Evolutionary conservation across 2,329 filamentous ascomycete genomes (phyloP), one percentile per base, ranked within the genome.

Genomic region (Periconia sp.): DNA sequence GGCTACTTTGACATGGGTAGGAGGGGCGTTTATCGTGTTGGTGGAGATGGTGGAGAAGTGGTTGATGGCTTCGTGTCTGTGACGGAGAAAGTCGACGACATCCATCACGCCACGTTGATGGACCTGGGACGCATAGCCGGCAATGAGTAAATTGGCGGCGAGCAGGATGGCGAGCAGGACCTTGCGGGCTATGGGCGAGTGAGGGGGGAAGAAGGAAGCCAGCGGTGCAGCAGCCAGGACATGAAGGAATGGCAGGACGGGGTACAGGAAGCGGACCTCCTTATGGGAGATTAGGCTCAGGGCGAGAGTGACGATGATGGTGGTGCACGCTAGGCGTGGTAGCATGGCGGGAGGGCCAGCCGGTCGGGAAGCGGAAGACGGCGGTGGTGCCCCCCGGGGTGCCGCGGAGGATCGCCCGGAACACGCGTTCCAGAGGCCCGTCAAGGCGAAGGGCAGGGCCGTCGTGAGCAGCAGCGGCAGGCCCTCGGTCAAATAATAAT

Each of bases 221-320:
- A 90, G 75, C 2, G 85, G 81, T 0, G 85, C 83, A 0, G 91
- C 91, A 1, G 90, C 85, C 40, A 97, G 79, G 57, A 96, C 78
- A 70, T 94, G 91, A 7, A 99, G 82, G n/a, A 87, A 82, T 1
- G 94, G 93, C 1, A 97, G 82, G 17, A 99, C 82, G 1, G 94
- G 93, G 66, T 96, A 96, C 61, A 97, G 90, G 78, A 99, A 99
- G 66, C 94, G 91, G 63, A 96, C 90, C 80, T 99, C 94, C 73
- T 99, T 99, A 77, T 99, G 94, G 1, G 91, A 86, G 61, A 97
- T 90, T 45, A 90, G 69, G 1, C 91, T 96, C 33, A 97, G 81
- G 1, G 76, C 70, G 10, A 89, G 76, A 53, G 87, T 89, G 30
- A 84, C 73, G 50, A 87, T 58, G 41, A 88, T 80, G 8, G 84